These are phyloP conservation scores for Phaeotremella fagi DNA, from an alignment of 768 basidiomycete genomes.

Conservation along the genomic window DNA sequence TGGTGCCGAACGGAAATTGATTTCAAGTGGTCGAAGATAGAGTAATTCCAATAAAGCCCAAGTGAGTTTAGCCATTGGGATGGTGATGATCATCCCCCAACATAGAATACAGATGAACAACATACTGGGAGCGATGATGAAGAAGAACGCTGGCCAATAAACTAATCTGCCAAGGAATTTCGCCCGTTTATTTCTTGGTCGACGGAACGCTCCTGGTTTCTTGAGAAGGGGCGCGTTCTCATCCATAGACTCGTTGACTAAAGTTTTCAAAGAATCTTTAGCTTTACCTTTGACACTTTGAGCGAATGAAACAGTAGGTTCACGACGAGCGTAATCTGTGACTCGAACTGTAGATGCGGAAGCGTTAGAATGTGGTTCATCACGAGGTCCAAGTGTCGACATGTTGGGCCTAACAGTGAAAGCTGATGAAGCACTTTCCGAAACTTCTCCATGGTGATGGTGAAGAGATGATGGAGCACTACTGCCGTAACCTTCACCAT, in stretches of 20 bases:
- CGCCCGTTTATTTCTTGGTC: slow-evolving; percentile 35
- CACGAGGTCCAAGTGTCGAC: slow-evolving; percentile 26
- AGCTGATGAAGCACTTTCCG: slow-evolving; percentile 28
- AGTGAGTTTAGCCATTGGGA: slow-evolving; percentile 96
- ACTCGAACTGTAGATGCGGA: slow-evolving; percentile 16
- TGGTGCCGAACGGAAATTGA: slow-evolving; percentile 88
- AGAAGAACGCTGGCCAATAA: slow-evolving; percentile 75
- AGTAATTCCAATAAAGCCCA: slow-evolving; percentile 90
- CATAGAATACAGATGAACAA: slow-evolving; percentile 80
- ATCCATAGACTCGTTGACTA: slow-evolving; percentile 1
- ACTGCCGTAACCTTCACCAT: slow-evolving; percentile 3
- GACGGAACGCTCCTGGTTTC: slow-evolving; percentile 20
- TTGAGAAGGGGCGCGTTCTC: slow-evolving; percentile 29
- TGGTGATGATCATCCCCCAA: slow-evolving; percentile 91
- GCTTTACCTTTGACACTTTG: slow-evolving; percentile 25
- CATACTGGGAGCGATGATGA: slow-evolving; percentile 82
- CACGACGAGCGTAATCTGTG: slow-evolving; percentile 14
- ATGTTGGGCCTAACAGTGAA: slow-evolving; percentile 12
- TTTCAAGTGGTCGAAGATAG: slow-evolving; percentile 67
- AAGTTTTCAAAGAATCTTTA: slow-evolving; percentile 5
- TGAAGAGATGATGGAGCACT: slow-evolving; percentile 27
- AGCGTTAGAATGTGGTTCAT: slow-evolving; percentile 36
- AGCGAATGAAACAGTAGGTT: slow-evolving; percentile 48
- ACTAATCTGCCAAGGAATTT: slow-evolving; percentile 60
- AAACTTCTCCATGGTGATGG: too few relatives aligned